These are phyloP conservation scores for Bullera alba DNA, from an alignment of 768 basidiomycete genomes.

Conservation along the genomic window DNA sequence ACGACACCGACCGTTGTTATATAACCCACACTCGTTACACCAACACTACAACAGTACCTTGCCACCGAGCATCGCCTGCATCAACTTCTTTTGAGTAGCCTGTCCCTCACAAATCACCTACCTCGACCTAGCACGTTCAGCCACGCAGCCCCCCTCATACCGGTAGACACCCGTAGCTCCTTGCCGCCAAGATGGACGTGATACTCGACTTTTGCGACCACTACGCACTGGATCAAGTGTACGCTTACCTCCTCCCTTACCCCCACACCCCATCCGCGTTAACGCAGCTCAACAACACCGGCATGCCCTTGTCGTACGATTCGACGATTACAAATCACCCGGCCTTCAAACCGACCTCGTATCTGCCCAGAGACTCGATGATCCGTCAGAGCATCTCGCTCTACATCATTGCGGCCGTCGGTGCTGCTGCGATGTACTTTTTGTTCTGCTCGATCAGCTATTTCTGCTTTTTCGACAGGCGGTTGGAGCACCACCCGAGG, in stretches of 20 bases:
- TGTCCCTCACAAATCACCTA: too few relatives aligned
- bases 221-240: constrained; percentile 68
- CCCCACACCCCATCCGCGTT: constrained; percentile 16
- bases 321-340: constrained; percentile 43
- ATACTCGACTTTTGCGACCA: constrained; percentile 67
- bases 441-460: constrained; percentile 79
- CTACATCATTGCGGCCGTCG: constrained; percentile 62
- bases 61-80: too few relatives aligned
- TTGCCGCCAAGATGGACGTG: constrained; percentile 79
- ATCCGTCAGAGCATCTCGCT: constrained; percentile 70
- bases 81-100: too few relatives aligned
- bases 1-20: too few relatives aligned
- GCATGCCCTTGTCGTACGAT: constrained; percentile 23
- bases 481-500: constrained; percentile 91
- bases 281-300: constrained; percentile 16
- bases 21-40: too few relatives aligned
- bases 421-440: constrained; percentile 82
- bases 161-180: too few relatives aligned
- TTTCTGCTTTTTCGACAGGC: constrained; percentile 76
- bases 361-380: constrained; percentile 63
- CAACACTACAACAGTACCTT: too few relatives aligned
- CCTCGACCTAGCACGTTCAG: too few relatives aligned
- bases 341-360: constrained; percentile 11
- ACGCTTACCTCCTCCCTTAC: constrained; percentile 63
- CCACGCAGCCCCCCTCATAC: too few relatives aligned